These are phyloP conservation scores for Tilletia setariae DNA, from an alignment of 1,284 basidiomycete species.

Conservation along the genomic window DNA sequence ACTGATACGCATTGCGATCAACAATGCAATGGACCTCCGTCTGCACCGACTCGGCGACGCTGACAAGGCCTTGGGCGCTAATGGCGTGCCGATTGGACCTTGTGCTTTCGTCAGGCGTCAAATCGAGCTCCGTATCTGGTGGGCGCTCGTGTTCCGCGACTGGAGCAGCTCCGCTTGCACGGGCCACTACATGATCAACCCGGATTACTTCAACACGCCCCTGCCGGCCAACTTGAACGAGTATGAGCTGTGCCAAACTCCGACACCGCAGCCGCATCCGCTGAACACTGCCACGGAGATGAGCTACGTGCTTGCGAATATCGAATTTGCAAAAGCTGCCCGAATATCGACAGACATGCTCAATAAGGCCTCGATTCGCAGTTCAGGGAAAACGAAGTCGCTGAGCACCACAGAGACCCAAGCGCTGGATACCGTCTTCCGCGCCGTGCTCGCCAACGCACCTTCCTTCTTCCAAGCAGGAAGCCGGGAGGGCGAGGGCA, in stretches of 20 bases:
- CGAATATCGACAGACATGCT: slow-evolving; percentile 40
- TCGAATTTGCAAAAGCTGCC: slow-evolving; percentile 37
- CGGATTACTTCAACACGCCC: slow-evolving; percentile 48
- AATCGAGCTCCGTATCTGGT: slow-evolving; percentile 50
- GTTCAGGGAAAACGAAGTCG: slow-evolving; percentile 27
- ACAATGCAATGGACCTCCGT: slow-evolving; percentile 48
- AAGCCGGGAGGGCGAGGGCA: slow-evolving; percentile 33
- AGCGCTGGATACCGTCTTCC: slow-evolving; percentile 36
- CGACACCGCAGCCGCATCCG: slow-evolving; percentile 35
- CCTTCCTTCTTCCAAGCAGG: slow-evolving; percentile 45
- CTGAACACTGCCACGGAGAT: slow-evolving; percentile 45
- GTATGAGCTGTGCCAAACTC: slow-evolving; percentile 36
- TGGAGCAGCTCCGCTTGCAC: slow-evolving; percentile 32
- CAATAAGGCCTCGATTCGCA: slow-evolving; percentile 26
- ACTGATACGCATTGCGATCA: slow-evolving; percentile 42
- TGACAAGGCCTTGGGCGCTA: slow-evolving; percentile 30
- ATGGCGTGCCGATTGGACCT: slow-evolving; percentile 17
- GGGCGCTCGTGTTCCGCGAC: slow-evolving; percentile 44
- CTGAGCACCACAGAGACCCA: slow-evolving; percentile 31
- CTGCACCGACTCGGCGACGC: slow-evolving; percentile 45
- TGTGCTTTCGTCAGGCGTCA: slow-evolving; percentile 39
- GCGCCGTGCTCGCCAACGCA: slow-evolving; percentile 36
- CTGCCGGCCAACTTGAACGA: slow-evolving; percentile 50
- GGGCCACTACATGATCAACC: slow-evolving; percentile 37
- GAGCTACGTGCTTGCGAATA: slow-evolving; percentile 37